Conservation (phyloP, 2,329 filamentous ascomycete genomes). For the Fusarium buxicola region DNA sequence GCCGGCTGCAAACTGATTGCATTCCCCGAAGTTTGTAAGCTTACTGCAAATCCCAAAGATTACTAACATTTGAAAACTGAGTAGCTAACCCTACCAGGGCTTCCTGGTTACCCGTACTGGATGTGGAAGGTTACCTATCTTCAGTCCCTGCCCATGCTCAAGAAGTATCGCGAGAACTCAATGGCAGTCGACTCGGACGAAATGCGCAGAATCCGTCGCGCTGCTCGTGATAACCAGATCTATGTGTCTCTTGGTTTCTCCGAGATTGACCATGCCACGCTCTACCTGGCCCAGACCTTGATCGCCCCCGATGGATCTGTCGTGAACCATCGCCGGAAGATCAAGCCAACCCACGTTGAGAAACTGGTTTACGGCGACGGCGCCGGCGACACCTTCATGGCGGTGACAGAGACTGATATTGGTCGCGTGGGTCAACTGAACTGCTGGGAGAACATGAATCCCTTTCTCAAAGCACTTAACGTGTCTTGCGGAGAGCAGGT, state of each 20-base stretch:
- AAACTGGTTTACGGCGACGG: slow-evolving; percentile 66
- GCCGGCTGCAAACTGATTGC: slow-evolving; percentile 66
- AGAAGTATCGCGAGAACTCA: slow-evolving; percentile 55
- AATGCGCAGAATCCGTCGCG: slow-evolving; percentile 56
- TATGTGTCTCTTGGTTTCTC: slow-evolving; percentile 63
- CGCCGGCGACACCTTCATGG: slow-evolving; percentile 63
- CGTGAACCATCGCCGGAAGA: slow-evolving; percentile 61
- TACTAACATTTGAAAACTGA: fast-evolving
- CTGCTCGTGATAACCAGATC: slow-evolving; percentile 56
- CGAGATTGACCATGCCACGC: slow-evolving; percentile 57
- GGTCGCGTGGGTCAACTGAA: slow-evolving; percentile 65
- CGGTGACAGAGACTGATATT: slow-evolving; percentile 61
- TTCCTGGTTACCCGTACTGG: slow-evolving; percentile 65
- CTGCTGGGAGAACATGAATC: slow-evolving; percentile 65
- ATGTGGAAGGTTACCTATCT: slow-evolving; percentile 51
- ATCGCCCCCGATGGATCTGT: slow-evolving; percentile 61
- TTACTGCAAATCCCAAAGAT: fast-evolving
- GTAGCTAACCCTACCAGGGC: slow-evolving; percentile 45
- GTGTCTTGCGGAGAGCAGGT: slow-evolving; percentile 46
- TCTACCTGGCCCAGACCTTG: slow-evolving; percentile 63
- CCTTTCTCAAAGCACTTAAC: slow-evolving; percentile 45
- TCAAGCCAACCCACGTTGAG: slow-evolving; percentile 63
- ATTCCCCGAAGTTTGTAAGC: slow-evolving; percentile 62
- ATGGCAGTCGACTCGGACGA: slow-evolving; percentile 53
- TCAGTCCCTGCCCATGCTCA: slow-evolving; percentile 49